Base-by-base conservation (phyloP, 2,329 filamentous ascomycete genomes). In the Cladosporium sp. region DNA sequence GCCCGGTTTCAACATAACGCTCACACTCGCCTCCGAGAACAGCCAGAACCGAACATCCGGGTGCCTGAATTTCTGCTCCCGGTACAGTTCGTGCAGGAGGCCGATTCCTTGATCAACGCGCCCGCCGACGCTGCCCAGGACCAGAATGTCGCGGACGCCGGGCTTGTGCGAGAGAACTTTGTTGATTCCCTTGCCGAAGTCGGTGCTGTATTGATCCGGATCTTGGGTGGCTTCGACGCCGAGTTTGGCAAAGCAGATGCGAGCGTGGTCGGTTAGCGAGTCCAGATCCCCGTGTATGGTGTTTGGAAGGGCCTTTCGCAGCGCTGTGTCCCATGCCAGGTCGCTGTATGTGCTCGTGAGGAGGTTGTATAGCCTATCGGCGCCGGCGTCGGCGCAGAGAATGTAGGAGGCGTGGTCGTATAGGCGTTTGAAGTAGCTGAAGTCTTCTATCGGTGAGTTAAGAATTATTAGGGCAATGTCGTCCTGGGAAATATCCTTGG, bases 71-170 rank as follows among this genome's bases (percentile, higher is more conserved):
- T 56, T 62, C 50, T 75, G 70, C 58, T 77, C 78, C 52, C 74
- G 70, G 51, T 79, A 91, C 40, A 97, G 77, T 65, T 96, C 88
- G 66, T 96, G 89, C 47, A 99, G 78, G 61, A 95, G 84, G 51
- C 89, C 90, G 42, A 99, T 78, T 1, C 86, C 92, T 67, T 99
- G 93, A 68, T 99, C 93, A 13, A 97, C 87, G 24, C 93, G 84
- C 6, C 93, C 93, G 38, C 89, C 89, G 1, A 97, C 78, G 2
- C 91, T 89, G 36, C 92, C 91, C 6, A 96, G 72, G 32, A 88
- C 83, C 11, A 96, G 76, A n/a, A 96, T 83, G 4, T 69, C 51
- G 18, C 57, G 52, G 5, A 64, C 50, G 17, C 55, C 52, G 17
- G 59, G 61, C 40, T 53, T 17, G 17, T 45, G 40, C 20, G 55